Conservation (phyloP, 2,329 filamentous ascomycete genomes). For the Ceratocystiopsis brevicomis region DNA sequence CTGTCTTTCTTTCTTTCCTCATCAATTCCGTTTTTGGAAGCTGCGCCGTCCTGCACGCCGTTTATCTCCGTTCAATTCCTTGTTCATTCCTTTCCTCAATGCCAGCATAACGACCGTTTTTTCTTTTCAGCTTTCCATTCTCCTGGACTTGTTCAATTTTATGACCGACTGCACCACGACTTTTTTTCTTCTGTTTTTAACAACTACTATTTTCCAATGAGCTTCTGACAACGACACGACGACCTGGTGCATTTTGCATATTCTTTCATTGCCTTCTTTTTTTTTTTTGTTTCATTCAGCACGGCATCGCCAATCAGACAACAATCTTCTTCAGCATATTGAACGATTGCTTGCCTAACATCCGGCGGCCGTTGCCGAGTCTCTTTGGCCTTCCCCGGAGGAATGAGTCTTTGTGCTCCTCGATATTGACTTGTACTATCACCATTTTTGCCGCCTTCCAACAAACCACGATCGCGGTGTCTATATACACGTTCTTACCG, state of each 20-base stretch:
- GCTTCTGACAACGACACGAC: slow-evolving; percentile 24
- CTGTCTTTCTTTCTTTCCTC: neutral
- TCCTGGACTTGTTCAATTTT: slow-evolving; percentile 10
- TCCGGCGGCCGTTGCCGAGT: neutral
- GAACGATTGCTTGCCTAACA: neutral
- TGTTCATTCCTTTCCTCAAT: slow-evolving; percentile 14
- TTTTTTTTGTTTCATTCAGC: neutral
- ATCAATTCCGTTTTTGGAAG: neutral
- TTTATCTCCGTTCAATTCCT: neutral
- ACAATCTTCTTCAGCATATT: neutral
- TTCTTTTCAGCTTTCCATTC: slow-evolving; percentile 9
- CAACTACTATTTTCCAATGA: slow-evolving; percentile 18
- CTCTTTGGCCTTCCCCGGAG: slow-evolving; percentile 4
- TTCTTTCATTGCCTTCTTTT: slow-evolving; percentile 5
- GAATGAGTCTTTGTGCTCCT: slow-evolving; percentile 5
- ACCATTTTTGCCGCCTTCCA: neutral
- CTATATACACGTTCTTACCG: slow-evolving; percentile 12
- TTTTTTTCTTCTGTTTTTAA: slow-evolving; percentile 19
- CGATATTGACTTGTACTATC: slow-evolving; percentile 4
- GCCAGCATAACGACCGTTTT: slow-evolving; percentile 23
- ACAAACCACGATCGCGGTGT: slow-evolving; percentile 10
- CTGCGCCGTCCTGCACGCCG: neutral
- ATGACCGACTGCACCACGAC: slow-evolving; percentile 10
- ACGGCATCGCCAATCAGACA: no score
- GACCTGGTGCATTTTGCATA: slow-evolving; percentile 12